A percentile compares a stretch with the other conserved stretches of the same genome.
Evolutionary conservation across 345 rosid genomes (phyloP).

Genomic region (Rhodomyrtus tomentosa): DNA sequence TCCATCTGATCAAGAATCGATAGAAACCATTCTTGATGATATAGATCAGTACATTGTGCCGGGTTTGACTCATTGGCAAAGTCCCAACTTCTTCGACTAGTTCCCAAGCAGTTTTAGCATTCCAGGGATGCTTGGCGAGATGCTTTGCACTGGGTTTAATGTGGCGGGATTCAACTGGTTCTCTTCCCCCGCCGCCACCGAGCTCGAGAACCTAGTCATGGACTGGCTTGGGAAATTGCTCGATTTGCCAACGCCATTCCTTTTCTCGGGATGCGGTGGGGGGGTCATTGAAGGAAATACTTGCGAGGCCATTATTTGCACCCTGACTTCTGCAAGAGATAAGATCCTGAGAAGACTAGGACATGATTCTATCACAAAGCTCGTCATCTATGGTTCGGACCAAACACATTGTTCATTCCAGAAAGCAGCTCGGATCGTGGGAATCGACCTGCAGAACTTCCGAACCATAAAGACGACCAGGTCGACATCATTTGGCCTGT

Average conservation of each 20-base stretch:
- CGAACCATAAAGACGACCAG: conserved; percentile 15
- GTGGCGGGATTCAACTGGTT: conserved; percentile 36
- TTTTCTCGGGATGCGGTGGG: conserved; percentile 30
- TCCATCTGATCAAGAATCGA: conserved; percentile 10
- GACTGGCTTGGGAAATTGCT: conserved; percentile 33
- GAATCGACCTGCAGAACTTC: conserved; percentile 30
- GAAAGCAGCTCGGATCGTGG: conserved; percentile 31
- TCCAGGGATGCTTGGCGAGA: conserved; percentile 17
- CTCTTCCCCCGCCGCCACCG: conserved; percentile 29
- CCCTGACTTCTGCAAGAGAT: conserved; percentile 26
- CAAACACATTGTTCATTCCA: conserved; percentile 20
- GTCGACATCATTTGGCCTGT: conserved; percentile 4
- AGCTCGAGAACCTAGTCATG: conserved; percentile 23
- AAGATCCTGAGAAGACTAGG: conserved; percentile 2
- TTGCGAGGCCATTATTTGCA: conserved; percentile 22
- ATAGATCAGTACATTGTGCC: conserved; percentile 21
- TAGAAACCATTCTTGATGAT: conserved; percentile 10
- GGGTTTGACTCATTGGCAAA: conserved; percentile 37
- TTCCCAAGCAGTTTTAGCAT: conserved; percentile 7
- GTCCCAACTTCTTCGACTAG: conserved; percentile 27
- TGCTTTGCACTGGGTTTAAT: conserved; percentile 21
- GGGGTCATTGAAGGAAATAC: conserved; percentile 27
- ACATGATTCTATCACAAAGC: conserved; percentile 1
- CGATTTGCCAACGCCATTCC: conserved; percentile 18
- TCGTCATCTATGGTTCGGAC: conserved; percentile 28